Percentiles rank a stretch among this genome's conserved stretches.
Evolutionary conservation across 106 monocot genomes (phyloP).

Genomic region (Acorus calamus): DNA sequence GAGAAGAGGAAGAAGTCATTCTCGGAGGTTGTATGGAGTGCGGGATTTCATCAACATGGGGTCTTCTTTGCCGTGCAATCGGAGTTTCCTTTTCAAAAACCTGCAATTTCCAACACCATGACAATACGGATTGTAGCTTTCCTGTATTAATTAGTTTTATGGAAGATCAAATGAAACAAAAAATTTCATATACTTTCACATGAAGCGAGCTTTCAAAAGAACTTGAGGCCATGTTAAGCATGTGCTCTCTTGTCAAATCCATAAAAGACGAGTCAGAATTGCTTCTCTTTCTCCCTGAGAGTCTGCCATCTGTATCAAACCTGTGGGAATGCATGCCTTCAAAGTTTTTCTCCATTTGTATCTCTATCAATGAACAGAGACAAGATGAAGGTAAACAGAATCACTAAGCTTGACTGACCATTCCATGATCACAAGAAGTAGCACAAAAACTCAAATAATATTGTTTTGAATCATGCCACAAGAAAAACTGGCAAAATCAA

Average conservation of each 20-base stretch:
- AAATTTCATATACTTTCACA: conserved; percentile 23
- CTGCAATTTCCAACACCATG: conserved; percentile 7
- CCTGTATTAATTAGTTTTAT: too few relatives aligned
- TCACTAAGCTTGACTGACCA: too few relatives aligned
- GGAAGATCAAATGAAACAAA: neutral
- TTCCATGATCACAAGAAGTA: too few relatives aligned
- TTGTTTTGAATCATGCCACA: too few relatives aligned
- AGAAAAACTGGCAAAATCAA: too few relatives aligned
- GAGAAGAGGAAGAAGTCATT: conserved; percentile 21
- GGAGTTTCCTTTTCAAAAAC: conserved; percentile 26
- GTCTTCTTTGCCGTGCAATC: conserved; percentile 19
- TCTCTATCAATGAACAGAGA: conserved; percentile 31
- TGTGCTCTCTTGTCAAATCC: conserved; percentile 24
- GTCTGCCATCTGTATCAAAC: conserved; percentile 20
- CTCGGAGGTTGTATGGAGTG: conserved; percentile 24
- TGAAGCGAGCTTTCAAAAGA: conserved; percentile 16
- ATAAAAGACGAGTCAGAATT: conserved; percentile 41
- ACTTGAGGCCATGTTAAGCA: conserved; percentile 18
- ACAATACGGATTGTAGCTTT: neutral
- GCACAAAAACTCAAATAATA: too few relatives aligned
- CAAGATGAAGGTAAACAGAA: neutral
- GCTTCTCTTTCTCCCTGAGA: conserved; percentile 54
- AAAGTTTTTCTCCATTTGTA: conserved; percentile 31
- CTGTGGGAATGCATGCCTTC: conserved; percentile 3
- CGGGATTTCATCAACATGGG: conserved; percentile 18